Percentiles rank a stretch among this genome's conserved stretches.
These are phyloP conservation scores for Coccomyxa subellipsoidea DNA, from an alignment of 163 green algal genomes.

Conservation along the genomic window DNA sequence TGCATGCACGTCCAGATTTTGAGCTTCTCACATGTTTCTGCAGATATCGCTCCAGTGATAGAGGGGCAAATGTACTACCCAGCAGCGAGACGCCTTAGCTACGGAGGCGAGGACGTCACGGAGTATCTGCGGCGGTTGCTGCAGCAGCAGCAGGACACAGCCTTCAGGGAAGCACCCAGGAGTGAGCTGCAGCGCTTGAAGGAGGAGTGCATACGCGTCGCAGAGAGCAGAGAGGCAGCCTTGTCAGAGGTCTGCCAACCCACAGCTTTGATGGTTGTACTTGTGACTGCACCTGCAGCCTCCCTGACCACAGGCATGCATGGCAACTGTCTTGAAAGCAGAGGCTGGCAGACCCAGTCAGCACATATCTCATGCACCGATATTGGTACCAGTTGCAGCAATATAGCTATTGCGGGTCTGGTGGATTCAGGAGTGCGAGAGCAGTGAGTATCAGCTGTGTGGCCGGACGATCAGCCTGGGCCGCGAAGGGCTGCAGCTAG, in stretches of 20 bases:
- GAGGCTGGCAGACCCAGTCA: no score
- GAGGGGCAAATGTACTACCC: slow-evolving; percentile 54
- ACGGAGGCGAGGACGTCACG: slow-evolving; percentile 49
- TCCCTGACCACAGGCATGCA: no score
- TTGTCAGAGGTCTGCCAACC: not conserved
- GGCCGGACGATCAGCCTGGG: slow-evolving; percentile 56
- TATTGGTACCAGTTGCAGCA: no score
- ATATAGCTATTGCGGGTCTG: no score
- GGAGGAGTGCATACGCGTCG: not conserved
- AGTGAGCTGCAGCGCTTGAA: slow-evolving; percentile 6
- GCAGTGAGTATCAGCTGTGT: not conserved
- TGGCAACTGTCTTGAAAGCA: no score
- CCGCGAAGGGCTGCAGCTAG: slow-evolving; percentile 35
- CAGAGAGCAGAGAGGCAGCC: not conserved
- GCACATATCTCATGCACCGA: no score
- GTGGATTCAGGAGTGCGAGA: not conserved
- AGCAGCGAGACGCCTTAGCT: slow-evolving; percentile 44
- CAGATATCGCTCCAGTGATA: slow-evolving; percentile 49
- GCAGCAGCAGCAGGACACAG: slow-evolving; percentile 22
- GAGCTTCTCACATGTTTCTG: no score
- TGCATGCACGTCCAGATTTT: no score
- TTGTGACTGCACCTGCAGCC: no score
- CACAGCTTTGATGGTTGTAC: not conserved
- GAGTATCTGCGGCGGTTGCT: slow-evolving; percentile 40
- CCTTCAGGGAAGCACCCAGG: not conserved